phyloP scores from a whole-genome alignment of 768 basidiomycete species.

The Rhodotorula taiwanensis region DNA sequence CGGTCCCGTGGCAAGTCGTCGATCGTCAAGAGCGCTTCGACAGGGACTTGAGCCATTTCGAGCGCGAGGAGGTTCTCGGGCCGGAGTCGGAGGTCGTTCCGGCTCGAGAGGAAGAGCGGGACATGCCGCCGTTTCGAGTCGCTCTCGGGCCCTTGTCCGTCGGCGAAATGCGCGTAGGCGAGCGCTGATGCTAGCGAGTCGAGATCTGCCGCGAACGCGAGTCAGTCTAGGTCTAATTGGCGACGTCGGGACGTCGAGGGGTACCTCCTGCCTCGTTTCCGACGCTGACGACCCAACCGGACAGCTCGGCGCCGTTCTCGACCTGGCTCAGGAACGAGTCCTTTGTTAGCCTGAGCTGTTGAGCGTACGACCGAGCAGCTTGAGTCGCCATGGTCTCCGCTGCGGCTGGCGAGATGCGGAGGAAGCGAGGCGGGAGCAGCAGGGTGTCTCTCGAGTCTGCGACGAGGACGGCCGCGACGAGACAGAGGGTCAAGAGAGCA shows the following conservation, averaged over 20 bases:
- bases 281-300: constrained; percentile 77
- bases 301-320: constrained; percentile 47
- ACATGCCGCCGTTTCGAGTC: constrained; percentile 47
- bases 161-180: constrained; percentile 69
- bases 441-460: background rate
- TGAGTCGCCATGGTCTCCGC: background rate
- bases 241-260: no score
- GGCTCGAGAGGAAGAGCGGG: constrained; percentile 64
- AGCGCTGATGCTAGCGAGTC: constrained; percentile 82
- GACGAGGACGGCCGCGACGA: background rate
- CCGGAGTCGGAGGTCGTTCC: constrained; percentile 66
- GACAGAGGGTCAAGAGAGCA: background rate
- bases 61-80: constrained; percentile 81
- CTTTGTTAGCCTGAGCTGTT: constrained; percentile 45
- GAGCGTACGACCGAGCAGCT: background rate
- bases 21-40: constrained; percentile 58
- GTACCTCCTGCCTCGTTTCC: constrained; percentile 92
- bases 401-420: background rate
- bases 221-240: background rate
- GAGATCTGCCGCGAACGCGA: constrained; percentile 57
- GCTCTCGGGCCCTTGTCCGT: constrained; percentile 42
- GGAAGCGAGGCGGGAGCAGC: constrained; percentile 5
- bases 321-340: constrained; percentile 58
- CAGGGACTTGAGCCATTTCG: constrained; percentile 53
- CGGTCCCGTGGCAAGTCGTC: constrained; percentile 56